These are phyloP conservation scores for Candida nitratophila DNA, from an alignment of 805 yeast species.

Conservation along the genomic window DNA sequence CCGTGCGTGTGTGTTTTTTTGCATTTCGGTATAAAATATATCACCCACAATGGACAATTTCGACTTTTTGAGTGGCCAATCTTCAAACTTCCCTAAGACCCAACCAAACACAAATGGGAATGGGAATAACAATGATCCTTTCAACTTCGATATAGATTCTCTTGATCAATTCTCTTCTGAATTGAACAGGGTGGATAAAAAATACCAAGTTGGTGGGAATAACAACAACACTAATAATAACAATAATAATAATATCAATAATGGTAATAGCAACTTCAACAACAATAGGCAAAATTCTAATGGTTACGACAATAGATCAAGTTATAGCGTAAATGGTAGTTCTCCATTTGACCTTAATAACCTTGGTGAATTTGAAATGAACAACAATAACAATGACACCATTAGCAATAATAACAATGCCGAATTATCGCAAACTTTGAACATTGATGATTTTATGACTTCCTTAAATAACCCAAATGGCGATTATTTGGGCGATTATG, in stretches of 20 bases:
- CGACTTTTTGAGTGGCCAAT: constrained; percentile 7
- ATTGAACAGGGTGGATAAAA: background rate
- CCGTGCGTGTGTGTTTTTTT: too few species aligned
- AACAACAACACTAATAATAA: background rate
- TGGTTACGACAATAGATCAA: background rate
- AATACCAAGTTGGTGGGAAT: background rate
- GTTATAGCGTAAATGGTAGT: background rate
- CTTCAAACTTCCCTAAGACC: background rate
- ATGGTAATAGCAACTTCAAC: background rate
- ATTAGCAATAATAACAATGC: background rate
- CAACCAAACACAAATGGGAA: background rate
- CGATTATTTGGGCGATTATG: background rate
- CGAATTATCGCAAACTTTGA: constrained; percentile 5
- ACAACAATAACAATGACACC: background rate
- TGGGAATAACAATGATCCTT: background rate
- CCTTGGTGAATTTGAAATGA: constrained; percentile 6
- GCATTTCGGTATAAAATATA: too few species aligned
- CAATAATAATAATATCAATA: background rate
- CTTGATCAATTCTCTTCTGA: constrained; percentile 1
- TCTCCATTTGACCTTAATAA: constrained; percentile 10
- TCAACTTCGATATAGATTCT: background rate
- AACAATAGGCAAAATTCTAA: background rate
- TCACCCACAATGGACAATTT: constrained; percentile 9
- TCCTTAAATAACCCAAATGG: background rate
- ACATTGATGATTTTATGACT: constrained; percentile 5